Percentiles rank a stretch among this genome's conserved stretches.
Conservation (phyloP, 208 protist genomes). For the Strigomonas galati region DNA sequence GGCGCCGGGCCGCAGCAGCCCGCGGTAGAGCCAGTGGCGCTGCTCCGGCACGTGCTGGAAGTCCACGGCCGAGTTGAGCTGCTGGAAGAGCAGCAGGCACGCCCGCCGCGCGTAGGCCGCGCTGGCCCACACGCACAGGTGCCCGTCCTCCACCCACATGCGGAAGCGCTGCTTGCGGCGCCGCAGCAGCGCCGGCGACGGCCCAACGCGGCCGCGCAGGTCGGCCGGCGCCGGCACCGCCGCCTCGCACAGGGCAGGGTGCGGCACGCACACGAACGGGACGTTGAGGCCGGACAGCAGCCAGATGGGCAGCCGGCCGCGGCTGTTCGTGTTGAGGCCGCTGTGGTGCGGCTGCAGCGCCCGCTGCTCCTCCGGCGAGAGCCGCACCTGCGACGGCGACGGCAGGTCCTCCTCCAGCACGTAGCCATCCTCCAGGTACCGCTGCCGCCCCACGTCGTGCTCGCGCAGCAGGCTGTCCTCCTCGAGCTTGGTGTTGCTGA, state of each 20-base stretch:
- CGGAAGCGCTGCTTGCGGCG: conserved; percentile 63
- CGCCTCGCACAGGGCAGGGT: not conserved
- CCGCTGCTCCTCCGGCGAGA: conserved; percentile 17
- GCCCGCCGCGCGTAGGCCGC: conserved; percentile 69
- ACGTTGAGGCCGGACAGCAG: conserved; percentile 12
- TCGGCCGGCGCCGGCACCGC: not conserved
- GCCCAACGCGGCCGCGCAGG: conserved; percentile 10
- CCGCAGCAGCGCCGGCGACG: conserved; percentile 21
- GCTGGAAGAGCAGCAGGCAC: conserved; percentile 63
- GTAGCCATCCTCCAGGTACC: conserved; percentile 34
- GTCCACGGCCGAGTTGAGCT: conserved; percentile 65
- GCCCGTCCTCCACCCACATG: conserved; percentile 73
- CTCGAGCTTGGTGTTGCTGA: not conserved
- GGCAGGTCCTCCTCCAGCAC: conserved; percentile 74
- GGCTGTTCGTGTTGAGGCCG: conserved; percentile 44
- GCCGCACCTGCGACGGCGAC: conserved; percentile 31
- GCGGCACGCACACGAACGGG: not conserved
- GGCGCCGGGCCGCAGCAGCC: conserved; percentile 43
- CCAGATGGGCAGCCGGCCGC: conserved; percentile 31
- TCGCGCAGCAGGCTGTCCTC: not conserved
- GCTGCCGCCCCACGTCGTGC: not conserved
- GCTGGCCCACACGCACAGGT: conserved; percentile 67
- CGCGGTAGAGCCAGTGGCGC: conserved; percentile 58
- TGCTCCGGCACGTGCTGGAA: conserved; percentile 46
- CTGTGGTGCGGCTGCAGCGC: conserved; percentile 11